These are phyloP conservation scores for Volvariella surrecta DNA, from an alignment of 1,284 basidiomycete species.

Conservation along the genomic window DNA sequence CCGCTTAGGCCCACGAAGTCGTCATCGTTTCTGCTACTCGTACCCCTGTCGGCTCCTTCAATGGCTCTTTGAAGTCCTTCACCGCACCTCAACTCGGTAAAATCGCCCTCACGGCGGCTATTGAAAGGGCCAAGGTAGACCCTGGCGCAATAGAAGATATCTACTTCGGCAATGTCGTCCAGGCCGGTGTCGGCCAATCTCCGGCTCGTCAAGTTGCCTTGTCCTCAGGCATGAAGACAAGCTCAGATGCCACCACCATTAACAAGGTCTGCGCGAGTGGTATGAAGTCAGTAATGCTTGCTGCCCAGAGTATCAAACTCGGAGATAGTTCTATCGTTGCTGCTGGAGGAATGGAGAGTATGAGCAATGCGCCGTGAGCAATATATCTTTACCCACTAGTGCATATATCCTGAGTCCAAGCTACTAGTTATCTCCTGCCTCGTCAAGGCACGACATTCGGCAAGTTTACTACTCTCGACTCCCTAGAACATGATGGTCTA, in stretches of 20 bases:
- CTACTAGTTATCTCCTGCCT: constrained; percentile 81
- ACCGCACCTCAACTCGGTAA: constrained; percentile 89
- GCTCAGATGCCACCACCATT: constrained; percentile 95
- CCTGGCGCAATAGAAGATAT: constrained; percentile 86
- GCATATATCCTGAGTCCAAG: constrained; percentile 5
- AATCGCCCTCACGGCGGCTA: constrained; percentile 85
- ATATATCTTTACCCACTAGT: constrained; percentile 3
- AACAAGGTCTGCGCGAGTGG: constrained; percentile 99
- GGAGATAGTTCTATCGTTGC: constrained; percentile 85
- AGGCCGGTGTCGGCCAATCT: constrained; percentile 93
- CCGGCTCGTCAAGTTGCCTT: constrained; percentile 95
- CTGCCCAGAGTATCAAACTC: constrained; percentile 82
- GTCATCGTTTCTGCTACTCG: constrained; percentile 94
- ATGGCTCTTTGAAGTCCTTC: constrained; percentile 82
- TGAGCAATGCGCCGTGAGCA: constrained; percentile 91
- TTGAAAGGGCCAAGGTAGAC: constrained; percentile 74
- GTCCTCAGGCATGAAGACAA: constrained; percentile 71
- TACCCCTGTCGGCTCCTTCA: constrained; percentile 92
- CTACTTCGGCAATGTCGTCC: constrained; percentile 95
- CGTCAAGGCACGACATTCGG: constrained; percentile 87
- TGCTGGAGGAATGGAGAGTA: constrained; percentile 96
- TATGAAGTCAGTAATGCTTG: constrained; percentile 91
- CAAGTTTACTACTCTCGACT: constrained; percentile 82
- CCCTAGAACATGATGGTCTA: constrained; percentile 89
- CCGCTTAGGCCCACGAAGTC: constrained; percentile 58